Evolutionary conservation across 164 flowering plant species (phyloP).

Genomic region (Echeveria elegans): DNA sequence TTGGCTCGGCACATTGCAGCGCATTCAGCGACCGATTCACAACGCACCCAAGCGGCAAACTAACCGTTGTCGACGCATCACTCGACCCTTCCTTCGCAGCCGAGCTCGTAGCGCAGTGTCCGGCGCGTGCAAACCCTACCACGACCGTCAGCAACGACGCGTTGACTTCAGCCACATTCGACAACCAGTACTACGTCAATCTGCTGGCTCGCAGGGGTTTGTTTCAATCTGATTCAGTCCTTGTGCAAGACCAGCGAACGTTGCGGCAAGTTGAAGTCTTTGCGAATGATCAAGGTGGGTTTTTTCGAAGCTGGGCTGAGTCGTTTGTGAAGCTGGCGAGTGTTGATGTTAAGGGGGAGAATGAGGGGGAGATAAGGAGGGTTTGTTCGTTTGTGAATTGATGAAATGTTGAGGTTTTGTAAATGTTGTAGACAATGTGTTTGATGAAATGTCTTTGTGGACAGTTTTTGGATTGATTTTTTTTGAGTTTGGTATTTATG

Average conservation of each 20-base stretch:
- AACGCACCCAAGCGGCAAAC: conserved; percentile 37
- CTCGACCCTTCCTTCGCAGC: conserved; percentile 47
- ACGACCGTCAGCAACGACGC: conserved; percentile 55
- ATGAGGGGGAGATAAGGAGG: conserved; percentile 56
- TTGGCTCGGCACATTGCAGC: conserved; percentile 65
- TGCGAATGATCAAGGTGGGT: conserved; percentile 36
- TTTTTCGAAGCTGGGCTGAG: conserved; percentile 48
- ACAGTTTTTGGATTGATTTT: neutral
- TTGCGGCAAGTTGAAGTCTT: conserved; percentile 31
- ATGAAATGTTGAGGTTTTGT: conserved; percentile 11
- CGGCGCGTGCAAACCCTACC: conserved; percentile 29
- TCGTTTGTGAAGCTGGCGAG: conserved; percentile 63
- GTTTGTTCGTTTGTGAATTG: conserved; percentile 33
- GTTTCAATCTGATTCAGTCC: conserved; percentile 61
- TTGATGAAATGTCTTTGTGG: neutral
- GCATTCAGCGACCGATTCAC: conserved; percentile 59
- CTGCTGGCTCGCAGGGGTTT: conserved; percentile 47
- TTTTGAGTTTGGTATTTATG: neutral
- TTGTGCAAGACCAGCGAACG: conserved; percentile 41
- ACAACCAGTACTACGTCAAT: conserved; percentile 58
- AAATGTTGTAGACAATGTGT: neutral
- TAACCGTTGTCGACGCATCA: conserved; percentile 38
- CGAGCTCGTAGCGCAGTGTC: conserved; percentile 40
- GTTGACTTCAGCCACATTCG: conserved; percentile 44
- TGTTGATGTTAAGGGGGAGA: conserved; percentile 49